A percentile compares a stretch with the other conserved stretches of the same genome.
These are phyloP conservation scores for Pichia paraexigua DNA, from an alignment of 805 yeast genomes.

Conservation along the genomic window DNA sequence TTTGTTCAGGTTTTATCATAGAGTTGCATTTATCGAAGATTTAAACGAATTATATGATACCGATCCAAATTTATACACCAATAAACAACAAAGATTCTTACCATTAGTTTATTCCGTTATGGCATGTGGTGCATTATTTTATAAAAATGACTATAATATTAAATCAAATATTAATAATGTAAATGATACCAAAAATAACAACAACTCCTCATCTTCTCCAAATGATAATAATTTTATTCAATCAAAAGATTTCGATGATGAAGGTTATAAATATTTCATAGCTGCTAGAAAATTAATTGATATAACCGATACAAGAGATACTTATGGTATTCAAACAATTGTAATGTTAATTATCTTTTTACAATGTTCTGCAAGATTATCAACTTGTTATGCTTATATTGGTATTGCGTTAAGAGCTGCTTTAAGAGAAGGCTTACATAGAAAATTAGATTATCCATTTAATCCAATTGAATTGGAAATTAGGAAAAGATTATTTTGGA, in stretches of 20 bases:
- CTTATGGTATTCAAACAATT: constrained; percentile 75
- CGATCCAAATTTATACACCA: constrained; percentile 64
- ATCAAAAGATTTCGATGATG: constrained; percentile 49
- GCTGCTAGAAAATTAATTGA: constrained; percentile 77
- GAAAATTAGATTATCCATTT: constrained; percentile 54
- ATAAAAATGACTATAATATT: constrained; percentile 40
- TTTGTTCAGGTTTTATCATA: constrained; percentile 73
- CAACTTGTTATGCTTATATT: constrained; percentile 82
- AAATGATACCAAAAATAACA: neutral
- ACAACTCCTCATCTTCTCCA: too few relatives aligned
- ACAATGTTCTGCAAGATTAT: constrained; percentile 81
- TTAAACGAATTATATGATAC: constrained; percentile 68
- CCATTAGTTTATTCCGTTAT: constrained; percentile 81
- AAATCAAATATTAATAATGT: neutral
- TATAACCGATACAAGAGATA: constrained; percentile 76
- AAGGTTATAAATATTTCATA: constrained; percentile 71
- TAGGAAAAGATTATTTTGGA: constrained; percentile 79
- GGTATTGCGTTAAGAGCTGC: constrained; percentile 84
- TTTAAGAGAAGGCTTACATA: constrained; percentile 72
- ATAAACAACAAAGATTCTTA: constrained; percentile 63
- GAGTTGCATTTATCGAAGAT: constrained; percentile 72
- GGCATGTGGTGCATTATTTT: constrained; percentile 80
- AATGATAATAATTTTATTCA: constrained; percentile 15
- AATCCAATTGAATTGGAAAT: constrained; percentile 79
- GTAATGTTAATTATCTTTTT: constrained; percentile 80